Base-by-base conservation (phyloP, 129 eudicot species). In the Heracleum sosnowskyi region DNA sequence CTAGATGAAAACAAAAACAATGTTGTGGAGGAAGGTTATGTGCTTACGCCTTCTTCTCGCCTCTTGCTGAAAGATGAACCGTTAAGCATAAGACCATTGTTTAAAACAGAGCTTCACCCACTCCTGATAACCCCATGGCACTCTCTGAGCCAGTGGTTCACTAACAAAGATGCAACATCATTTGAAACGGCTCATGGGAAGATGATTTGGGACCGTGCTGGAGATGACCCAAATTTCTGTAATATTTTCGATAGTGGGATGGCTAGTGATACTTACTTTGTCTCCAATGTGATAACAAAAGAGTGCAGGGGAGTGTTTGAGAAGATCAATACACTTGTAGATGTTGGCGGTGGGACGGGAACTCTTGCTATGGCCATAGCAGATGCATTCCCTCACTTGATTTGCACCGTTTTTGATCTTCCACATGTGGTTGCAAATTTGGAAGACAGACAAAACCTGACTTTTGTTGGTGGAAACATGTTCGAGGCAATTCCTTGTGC, bases 51-150 rank as follows among this genome's bases (percentile, higher is more conserved):
- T 2, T 12, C 22, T 22, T 81, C 80, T 34, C 79, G 40, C 5
- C 84, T 81, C 10, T 75, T 80, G 24, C 26, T 81, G 3, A 76
- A 75, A 33, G 76, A 81, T 37, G 66, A 46, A 41, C 76, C 84
- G 0, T 35, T 62, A 20, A 75, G 64, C 28, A 33, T 33, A 31
- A 69, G 35, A 2, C 79, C 84, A 5, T 44, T 44, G 17, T 40
- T 20, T 1, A 39, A 75, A 5, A 29, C 51, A 1, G 9, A 20
- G 28, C 47, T 81, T 6, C 49, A 68, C 7, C 79, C 47, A 1
- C 33, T 6, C 41, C 6, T 75, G 4, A 22, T 42, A 13, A 37
- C 24, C 8, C 40, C 84, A 62, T 33, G 69, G 36, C 75, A 75
- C 37, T 57, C 47, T 13, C 24, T 81, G 26, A 26, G 69, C 24